Conservation (phyloP, 2,329 filamentous ascomycete species). For the Ceratocystis diversiconidia region DNA sequence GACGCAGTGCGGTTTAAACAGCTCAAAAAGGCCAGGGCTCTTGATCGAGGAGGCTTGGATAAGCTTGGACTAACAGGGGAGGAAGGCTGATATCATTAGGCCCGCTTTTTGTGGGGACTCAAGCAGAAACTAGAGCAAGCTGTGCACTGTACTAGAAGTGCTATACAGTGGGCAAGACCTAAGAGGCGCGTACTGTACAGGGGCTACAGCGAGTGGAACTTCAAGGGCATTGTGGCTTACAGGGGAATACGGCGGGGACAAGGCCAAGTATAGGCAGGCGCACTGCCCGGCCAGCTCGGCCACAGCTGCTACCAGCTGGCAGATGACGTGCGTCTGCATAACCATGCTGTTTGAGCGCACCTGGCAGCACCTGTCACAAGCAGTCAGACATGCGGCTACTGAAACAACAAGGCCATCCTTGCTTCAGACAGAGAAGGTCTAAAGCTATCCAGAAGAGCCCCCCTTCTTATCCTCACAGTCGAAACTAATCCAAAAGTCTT, state of each 20-base stretch:
- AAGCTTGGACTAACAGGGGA: not conserved
- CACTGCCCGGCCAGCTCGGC: not conserved
- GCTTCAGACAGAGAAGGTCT: not conserved
- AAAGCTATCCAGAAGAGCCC: not conserved
- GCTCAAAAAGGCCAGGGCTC: slow-evolving; percentile 3
- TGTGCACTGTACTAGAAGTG: too few relatives aligned
- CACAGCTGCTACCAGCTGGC: not conserved
- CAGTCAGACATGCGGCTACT: not conserved
- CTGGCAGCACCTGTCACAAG: not conserved
- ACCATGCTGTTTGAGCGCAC: not conserved
- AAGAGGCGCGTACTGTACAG: too few relatives aligned
- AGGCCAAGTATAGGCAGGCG: not conserved
- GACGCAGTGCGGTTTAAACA: not conserved
- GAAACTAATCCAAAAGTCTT: not conserved
- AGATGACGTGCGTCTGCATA: not conserved
- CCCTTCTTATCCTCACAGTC: not conserved
- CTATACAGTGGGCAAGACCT: too few relatives aligned
- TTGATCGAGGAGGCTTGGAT: not conserved
- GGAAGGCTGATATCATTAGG: slow-evolving; percentile 4
- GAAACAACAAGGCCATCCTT: not conserved
- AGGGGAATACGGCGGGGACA: too few relatives aligned
- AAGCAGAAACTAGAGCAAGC: not conserved
- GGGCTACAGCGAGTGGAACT: too few relatives aligned
- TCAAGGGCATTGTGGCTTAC: too few relatives aligned
- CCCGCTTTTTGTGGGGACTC: not conserved